Evolutionary conservation across 2,329 filamentous ascomycete species (phyloP), one percentile per base, ranked within the genome.

Genomic region (Xylariomycetidae sp.): DNA sequence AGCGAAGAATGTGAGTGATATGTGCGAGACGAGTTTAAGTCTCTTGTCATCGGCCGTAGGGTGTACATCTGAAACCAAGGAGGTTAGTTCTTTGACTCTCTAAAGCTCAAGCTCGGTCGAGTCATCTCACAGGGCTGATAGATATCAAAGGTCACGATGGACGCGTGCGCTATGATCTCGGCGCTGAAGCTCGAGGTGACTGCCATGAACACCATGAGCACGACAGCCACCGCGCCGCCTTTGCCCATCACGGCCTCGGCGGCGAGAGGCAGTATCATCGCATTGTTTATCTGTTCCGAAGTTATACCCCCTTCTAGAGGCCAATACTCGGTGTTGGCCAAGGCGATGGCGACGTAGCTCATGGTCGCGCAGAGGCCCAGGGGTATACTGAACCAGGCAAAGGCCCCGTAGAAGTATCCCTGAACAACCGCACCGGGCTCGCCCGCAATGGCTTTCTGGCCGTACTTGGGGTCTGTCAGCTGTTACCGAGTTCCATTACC

Each of bases 341-440:
- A 65, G 12, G 79, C 77, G 16, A 85, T 64, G 17, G 76, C 77
- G 3, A 77, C 69, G 20, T 84, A 67, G 31, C 80, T 80, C 77
- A 84, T 80, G 2, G 80, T 84, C 3, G 77, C 84, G 3, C 80
- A 80, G 29, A 70, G 74, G 8, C 84, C 69, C 77, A 78, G 84
- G 7, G 80, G 81, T 32, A 85, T 83, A 2, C 81, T 80, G 47
- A 85, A 85, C 80, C 80, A 85, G 31, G 70, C 74, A 7, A 85
- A 66, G 32, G 80, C 80, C 4, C 80, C 80, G 49, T 80, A 70
- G 16, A 84, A 74, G 44, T 85, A 85, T 23, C 80, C 80, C 0
- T 80, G 80, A 23, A 85, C 70, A 6, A 80, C 81, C 45, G 82
- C 72, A 7, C 82, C 75, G 15, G 79, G 79, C 28, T 70, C 74